Evolutionary conservation across 305 asterid species (phyloP).

Genomic region (Fraxinus baroniana): DNA sequence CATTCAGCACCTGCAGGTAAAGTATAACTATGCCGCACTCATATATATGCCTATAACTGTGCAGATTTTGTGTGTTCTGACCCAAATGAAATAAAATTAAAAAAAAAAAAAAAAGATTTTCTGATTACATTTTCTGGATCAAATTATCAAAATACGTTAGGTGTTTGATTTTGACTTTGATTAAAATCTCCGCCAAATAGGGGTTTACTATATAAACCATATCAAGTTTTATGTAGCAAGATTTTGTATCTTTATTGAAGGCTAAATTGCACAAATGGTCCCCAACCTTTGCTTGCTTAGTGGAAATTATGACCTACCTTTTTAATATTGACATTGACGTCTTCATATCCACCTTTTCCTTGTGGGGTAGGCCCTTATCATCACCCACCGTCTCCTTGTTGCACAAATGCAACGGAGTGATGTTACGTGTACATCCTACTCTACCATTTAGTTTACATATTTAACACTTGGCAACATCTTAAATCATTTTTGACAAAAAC

Average conservation of each 20-base stretch:
- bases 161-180: not conserved
- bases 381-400: not conserved
- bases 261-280: not conserved
- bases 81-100: not conserved
- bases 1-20: conserved; percentile 23
- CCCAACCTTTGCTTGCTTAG: not conserved
- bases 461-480: no score
- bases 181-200: not conserved
- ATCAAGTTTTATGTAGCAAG: not conserved
- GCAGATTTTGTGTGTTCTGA: conserved; percentile 17
- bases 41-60: not conserved
- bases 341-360: not conserved
- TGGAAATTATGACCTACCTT: not conserved
- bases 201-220: not conserved
- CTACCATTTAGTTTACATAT: not conserved
- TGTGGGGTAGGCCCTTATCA: not conserved
- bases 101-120: not conserved
- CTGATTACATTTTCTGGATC: not conserved
- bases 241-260: not conserved
- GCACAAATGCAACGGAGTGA: not conserved
- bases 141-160: not conserved
- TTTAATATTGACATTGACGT: not conserved
- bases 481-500: not conserved
- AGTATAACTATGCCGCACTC: not conserved
- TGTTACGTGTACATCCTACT: not conserved